phyloP scores from a whole-genome alignment of 2,329 filamentous ascomycete genomes.

The Cladobotryum mycophilum region DNA sequence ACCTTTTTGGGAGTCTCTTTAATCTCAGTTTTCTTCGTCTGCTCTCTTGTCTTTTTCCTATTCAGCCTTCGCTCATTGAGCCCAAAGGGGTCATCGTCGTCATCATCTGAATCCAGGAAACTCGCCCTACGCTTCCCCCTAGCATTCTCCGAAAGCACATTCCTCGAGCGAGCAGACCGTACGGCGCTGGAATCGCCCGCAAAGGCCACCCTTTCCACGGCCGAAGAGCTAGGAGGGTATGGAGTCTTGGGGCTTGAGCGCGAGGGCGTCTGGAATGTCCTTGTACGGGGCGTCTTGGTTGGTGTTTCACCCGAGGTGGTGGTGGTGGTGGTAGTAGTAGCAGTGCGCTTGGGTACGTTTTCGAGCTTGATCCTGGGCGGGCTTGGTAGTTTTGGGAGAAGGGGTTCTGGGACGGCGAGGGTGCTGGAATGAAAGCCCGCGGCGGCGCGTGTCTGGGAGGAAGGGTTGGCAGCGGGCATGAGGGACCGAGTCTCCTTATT shows the following conservation, averaged over 20 bases:
- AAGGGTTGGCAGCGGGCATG: conserved; percentile 17
- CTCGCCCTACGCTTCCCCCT: not conserved
- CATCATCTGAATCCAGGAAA: conserved; percentile 10
- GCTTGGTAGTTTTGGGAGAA: no score
- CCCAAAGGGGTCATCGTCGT: conserved; percentile 31
- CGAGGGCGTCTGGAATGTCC: not conserved
- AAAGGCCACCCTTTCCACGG: not conserved
- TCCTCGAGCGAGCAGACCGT: not conserved
- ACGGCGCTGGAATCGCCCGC: not conserved
- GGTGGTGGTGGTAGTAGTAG: no score
- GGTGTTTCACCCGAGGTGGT: not conserved
- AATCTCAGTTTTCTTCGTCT: conserved; percentile 17
- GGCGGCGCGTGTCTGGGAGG: conserved; percentile 21
- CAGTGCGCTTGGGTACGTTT: no score
- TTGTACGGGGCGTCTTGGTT: not conserved
- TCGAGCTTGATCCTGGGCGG: no score
- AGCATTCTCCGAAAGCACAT: not conserved
- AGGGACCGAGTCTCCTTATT: conserved; percentile 23
- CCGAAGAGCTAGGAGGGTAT: not conserved
- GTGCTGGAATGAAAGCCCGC: conserved; percentile 20
- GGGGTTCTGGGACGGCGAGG: no score
- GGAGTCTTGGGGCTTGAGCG: not conserved
- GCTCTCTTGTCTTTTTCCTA: conserved; percentile 25
- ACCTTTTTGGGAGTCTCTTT: conserved; percentile 13
- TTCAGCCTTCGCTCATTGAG: conserved; percentile 24